Percentiles rank a stretch among this genome's conserved stretches.
phyloP scores from a whole-genome alignment of 768 basidiomycete species.

The Termitomyces sp. region DNA sequence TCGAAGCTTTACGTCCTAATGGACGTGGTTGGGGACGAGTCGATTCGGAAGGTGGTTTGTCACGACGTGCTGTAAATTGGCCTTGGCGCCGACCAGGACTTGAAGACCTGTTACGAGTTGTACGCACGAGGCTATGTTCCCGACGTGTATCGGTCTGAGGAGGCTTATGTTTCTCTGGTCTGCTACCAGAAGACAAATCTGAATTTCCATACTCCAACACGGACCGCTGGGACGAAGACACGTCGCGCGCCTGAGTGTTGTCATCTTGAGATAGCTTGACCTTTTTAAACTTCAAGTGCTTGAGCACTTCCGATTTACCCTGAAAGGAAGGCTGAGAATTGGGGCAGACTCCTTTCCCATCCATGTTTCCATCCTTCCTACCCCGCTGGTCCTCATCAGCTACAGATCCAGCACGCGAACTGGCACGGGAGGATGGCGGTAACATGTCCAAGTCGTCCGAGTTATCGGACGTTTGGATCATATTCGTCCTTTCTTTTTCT shows the following conservation, averaged over 20 bases:
- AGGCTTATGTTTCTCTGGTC: neutral
- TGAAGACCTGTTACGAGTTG: neutral
- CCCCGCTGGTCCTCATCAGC: constrained; percentile 7
- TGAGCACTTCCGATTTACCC: constrained; percentile 8
- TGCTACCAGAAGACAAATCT: neutral
- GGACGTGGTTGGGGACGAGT: constrained; percentile 15
- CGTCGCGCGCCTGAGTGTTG: neutral
- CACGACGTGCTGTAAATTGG: neutral
- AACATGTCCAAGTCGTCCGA: constrained; percentile 16
- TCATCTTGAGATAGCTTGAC: constrained; percentile 17
- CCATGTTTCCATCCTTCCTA: constrained; percentile 7
- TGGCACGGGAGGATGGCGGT: constrained; percentile 12
- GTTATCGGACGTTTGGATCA: neutral
- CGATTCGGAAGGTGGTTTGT: neutral
- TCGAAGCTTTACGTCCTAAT: neutral
- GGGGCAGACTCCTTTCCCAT: constrained; percentile 1
- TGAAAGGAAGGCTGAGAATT: neutral
- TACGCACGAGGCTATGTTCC: neutral
- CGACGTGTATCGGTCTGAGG: neutral
- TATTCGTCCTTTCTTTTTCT: neutral
- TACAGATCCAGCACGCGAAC: constrained; percentile 10
- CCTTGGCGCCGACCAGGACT: neutral
- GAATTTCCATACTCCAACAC: neutral
- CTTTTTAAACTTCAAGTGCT: constrained; percentile 29
- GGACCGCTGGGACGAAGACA: neutral